phyloP scores from a whole-genome alignment of 1,284 basidiomycete genomes.

The Taiwanofungus camphoratus region DNA sequence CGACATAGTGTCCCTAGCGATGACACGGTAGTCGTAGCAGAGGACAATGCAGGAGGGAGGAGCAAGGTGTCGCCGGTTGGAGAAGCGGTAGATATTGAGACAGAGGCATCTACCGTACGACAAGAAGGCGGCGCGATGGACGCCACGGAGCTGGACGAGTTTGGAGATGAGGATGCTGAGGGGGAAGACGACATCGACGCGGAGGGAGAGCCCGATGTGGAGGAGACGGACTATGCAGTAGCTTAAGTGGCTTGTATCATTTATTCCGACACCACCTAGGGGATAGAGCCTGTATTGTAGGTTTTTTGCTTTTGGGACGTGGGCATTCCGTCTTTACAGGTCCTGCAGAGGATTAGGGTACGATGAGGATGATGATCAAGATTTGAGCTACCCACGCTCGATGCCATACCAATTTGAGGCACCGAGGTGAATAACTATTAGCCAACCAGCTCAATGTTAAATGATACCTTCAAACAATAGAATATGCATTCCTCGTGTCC shows the following conservation, averaged over 20 bases:
- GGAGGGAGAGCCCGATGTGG: constrained; percentile 29
- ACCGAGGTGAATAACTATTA: too few relatives aligned
- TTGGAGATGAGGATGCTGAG: constrained; percentile 28
- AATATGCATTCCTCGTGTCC: too few relatives aligned
- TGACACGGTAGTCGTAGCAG: constrained; percentile 39
- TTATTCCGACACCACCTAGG: constrained; percentile 19
- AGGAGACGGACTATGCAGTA: constrained; percentile 4
- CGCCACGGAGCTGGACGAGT: constrained; percentile 16
- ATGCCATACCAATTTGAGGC: too few relatives aligned
- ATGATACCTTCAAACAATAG: too few relatives aligned
- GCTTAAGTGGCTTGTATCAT: constrained; percentile 1
- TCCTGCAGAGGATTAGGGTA: too few relatives aligned
- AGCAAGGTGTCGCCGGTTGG: constrained; percentile 18
- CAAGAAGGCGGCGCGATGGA: neutral
- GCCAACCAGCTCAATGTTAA: too few relatives aligned
- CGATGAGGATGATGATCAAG: too few relatives aligned
- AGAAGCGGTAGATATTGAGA: neutral
- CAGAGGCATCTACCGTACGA: constrained; percentile 1
- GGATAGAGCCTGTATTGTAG: neutral
- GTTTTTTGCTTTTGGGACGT: too few relatives aligned
- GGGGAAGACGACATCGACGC: constrained; percentile 29
- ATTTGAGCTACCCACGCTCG: too few relatives aligned
- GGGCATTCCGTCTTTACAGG: too few relatives aligned
- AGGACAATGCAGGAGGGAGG: constrained; percentile 14
- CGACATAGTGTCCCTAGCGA: constrained; percentile 52